Evolutionary conservation across 78 protist genomes (phyloP), one percentile per base, ranked within the genome.

Genomic region (Speleostelium caveatum): DNA sequence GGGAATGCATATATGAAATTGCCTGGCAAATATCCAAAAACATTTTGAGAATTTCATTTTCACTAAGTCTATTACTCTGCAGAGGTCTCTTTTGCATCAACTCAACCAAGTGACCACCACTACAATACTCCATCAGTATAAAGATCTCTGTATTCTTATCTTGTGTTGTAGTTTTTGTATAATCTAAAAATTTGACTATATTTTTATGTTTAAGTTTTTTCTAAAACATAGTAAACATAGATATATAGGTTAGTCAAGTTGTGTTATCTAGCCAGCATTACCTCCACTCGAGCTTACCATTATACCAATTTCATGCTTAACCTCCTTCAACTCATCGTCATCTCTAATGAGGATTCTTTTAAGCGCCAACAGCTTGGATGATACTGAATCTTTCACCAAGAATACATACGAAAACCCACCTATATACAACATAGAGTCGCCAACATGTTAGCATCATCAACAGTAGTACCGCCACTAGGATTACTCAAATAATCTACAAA

Each of bases 51-150:
- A 83, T 49, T 72, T 83, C 91, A 24, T 67, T 83, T 71, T 91
- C 91, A 51, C 39, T 71, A 17, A 66, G 33, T 74, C 80, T 39
- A 56, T 73, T 65, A 22, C 55, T 26, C 0, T 55, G 59, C 26
- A 24, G 30, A 26, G 2, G 36, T 71, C 74, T 26, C 36, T 73
- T 69, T 75, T 38, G 67, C 86, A 73, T 67, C 58, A 93, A 62
- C 61, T 83, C 86, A 2, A 67, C 92, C 3, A 76, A 55, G 67
- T 75, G 86, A 86, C 93, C 91, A 22, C 91, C 91, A 17, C 75
- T 26, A 72, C 95, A 93, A 67, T 61, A 93, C 28, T 93, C 95
- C 86, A 93, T 78, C 32, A 86, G 55, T 75, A 92, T 72, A 59
- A 83, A 75, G 22, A 85, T 51, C 38, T 92, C 95, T 67, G 66